These are phyloP conservation scores for Oemleria cerasiformis DNA, from an alignment of 306 rosid species.

Conservation along the genomic window DNA sequence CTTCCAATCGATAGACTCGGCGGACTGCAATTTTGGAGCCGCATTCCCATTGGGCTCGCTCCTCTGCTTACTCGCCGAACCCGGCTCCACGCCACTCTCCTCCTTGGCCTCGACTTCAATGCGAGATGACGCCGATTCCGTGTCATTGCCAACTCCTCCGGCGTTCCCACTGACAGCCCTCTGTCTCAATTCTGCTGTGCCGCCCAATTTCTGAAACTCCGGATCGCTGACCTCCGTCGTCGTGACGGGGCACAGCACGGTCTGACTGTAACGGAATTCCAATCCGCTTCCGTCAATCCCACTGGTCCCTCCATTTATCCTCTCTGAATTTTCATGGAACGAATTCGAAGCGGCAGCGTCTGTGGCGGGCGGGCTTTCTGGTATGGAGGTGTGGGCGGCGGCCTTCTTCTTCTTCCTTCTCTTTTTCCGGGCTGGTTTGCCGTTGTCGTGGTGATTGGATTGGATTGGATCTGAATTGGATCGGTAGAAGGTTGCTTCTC, in stretches of 20 bases:
- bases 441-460: slow-evolving; percentile 7
- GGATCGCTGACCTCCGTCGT: slow-evolving; percentile 33
- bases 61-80: slow-evolving; percentile 42
- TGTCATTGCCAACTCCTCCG: slow-evolving; percentile 31
- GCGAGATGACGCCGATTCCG: slow-evolving; percentile 29
- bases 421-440: slow-evolving; percentile 41
- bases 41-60: slow-evolving; percentile 43
- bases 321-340: background rate
- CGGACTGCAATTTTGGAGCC: slow-evolving; percentile 43
- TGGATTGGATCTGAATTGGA: slow-evolving; percentile 25
- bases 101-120: slow-evolving; percentile 32
- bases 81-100: slow-evolving; percentile 29
- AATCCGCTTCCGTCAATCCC: slow-evolving; percentile 30
- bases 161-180: slow-evolving; percentile 52
- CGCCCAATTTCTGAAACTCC: slow-evolving; percentile 34
- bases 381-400: slow-evolving; percentile 31
- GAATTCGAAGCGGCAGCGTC: background rate
- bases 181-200: slow-evolving; percentile 72
- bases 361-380: slow-evolving; percentile 38
- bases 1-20: slow-evolving; percentile 81
- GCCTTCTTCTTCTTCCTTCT: slow-evolving; percentile 53
- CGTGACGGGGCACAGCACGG: slow-evolving; percentile 32
- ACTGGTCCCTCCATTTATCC: slow-evolving; percentile 6
- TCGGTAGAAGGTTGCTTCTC: slow-evolving; percentile 23
- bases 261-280: slow-evolving; percentile 37